phyloP scores from a whole-genome alignment of 768 basidiomycete species.

The Cystobasidium onofrii region DNA sequence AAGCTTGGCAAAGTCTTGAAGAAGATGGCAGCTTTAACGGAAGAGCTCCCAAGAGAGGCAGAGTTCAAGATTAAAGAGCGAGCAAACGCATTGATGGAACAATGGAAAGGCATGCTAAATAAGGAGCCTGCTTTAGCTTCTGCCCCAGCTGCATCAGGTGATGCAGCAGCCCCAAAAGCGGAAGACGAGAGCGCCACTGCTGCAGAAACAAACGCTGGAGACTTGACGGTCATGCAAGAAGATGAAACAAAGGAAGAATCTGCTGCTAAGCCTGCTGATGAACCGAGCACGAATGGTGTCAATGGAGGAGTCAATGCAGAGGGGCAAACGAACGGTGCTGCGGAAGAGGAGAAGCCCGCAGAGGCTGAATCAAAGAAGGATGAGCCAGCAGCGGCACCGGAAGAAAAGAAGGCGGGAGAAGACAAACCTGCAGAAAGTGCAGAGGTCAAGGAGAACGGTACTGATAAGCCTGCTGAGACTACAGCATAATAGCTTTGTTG shows the following conservation, averaged over 20 bases:
- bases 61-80: conserved; percentile 67
- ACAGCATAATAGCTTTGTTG: not conserved
- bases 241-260: conserved; percentile 28
- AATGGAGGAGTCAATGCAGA: conserved; percentile 19
- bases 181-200: not conserved
- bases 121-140: not conserved
- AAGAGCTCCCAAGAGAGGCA: conserved; percentile 54
- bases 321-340: not conserved
- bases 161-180: no score
- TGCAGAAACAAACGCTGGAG: not conserved
- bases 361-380: conserved; percentile 8
- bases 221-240: not conserved
- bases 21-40: conserved; percentile 56
- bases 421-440: not conserved
- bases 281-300: conserved; percentile 11
- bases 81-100: conserved; percentile 60
- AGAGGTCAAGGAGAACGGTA: not conserved
- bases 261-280: conserved; percentile 33
- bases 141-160: not conserved
- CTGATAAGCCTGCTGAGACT: not conserved
- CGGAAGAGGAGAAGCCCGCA: not conserved
- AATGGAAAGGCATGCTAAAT: conserved; percentile 51
- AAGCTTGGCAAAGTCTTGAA: conserved; percentile 84
- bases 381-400: not conserved
- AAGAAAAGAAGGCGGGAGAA: not conserved